Percentiles rank a stretch among this genome's conserved stretches.
These are phyloP conservation scores for Acrodontium crateriforme DNA, from an alignment of 2,329 filamentous ascomycete species.

Conservation along the genomic window DNA sequence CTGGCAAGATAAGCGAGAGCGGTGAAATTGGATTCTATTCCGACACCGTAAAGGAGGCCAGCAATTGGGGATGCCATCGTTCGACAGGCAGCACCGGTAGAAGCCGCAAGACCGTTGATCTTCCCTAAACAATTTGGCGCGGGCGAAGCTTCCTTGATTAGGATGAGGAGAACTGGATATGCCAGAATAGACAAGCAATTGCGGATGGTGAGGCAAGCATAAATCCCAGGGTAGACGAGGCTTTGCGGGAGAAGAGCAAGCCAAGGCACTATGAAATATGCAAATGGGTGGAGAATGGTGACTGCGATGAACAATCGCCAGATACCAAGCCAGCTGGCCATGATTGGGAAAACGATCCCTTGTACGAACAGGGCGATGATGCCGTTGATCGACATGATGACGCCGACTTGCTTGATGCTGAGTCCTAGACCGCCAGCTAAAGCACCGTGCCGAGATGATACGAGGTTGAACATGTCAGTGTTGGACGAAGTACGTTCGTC, in stretches of 20 bases:
- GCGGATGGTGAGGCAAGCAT: slow-evolving; percentile 49
- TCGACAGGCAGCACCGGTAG: slow-evolving; percentile 56
- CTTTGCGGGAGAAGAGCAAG: slow-evolving; percentile 43
- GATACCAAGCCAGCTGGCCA: slow-evolving; percentile 50
- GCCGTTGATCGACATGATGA: slow-evolving; percentile 57
- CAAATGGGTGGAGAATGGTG: slow-evolving; percentile 50
- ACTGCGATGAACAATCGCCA: slow-evolving; percentile 54
- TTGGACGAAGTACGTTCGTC: slow-evolving; percentile 45
- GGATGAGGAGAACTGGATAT: slow-evolving; percentile 54
- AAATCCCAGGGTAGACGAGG: slow-evolving; percentile 47
- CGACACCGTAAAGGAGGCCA: slow-evolving; percentile 51
- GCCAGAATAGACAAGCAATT: slow-evolving; percentile 56
- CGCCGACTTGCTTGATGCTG: slow-evolving; percentile 50
- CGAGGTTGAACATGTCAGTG: slow-evolving; percentile 15
- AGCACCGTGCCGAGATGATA: no score
- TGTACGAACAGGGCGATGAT: slow-evolving; percentile 61
- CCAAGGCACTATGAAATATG: slow-evolving; percentile 57
- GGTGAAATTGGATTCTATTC: slow-evolving; percentile 42
- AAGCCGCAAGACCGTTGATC: slow-evolving; percentile 60
- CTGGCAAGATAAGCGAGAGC: slow-evolving; percentile 52
- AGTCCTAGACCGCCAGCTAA: slow-evolving; percentile 51
- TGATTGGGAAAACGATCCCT: slow-evolving; percentile 52
- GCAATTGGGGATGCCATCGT: slow-evolving; percentile 55
- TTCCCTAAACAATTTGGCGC: slow-evolving; percentile 49
- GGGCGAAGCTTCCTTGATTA: slow-evolving; percentile 59